Conservation (phyloP, 2,329 filamentous ascomycete species). For the Claviceps arundinis region DNA sequence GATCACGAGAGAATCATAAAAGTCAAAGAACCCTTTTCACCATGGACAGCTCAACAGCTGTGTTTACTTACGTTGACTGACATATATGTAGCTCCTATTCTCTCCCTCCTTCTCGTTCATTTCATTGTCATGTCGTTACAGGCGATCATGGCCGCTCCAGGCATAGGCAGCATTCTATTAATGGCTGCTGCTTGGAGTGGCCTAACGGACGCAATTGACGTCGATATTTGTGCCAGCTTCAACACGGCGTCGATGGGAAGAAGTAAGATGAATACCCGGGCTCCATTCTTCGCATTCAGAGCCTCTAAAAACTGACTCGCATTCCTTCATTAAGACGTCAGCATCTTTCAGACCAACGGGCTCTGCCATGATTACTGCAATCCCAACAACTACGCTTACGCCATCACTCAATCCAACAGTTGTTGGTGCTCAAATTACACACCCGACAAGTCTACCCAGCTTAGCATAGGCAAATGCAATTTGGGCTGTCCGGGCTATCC, state of each 20-base stretch:
- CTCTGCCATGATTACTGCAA: slow-evolving; percentile 50
- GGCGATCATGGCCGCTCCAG: background rate
- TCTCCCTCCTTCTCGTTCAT: background rate
- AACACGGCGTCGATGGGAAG: slow-evolving; percentile 21
- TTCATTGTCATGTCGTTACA: background rate
- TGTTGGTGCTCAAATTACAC: slow-evolving; percentile 68
- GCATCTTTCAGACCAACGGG: slow-evolving; percentile 55
- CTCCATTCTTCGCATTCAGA: background rate
- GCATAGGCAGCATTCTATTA: slow-evolving; percentile 7
- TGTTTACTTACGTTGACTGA: background rate
- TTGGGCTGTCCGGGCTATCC: slow-evolving; percentile 55
- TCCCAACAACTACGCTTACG: slow-evolving; percentile 43
- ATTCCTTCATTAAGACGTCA: slow-evolving; percentile 27
- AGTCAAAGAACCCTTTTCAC: no score
- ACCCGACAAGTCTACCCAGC: slow-evolving; percentile 33
- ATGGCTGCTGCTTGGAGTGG: slow-evolving; percentile 13
- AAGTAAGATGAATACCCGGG: slow-evolving; percentile 16
- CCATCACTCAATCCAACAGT: slow-evolving; percentile 47
- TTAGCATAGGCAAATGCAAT: slow-evolving; percentile 36
- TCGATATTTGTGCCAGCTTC: slow-evolving; percentile 22
- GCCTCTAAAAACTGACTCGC: background rate
- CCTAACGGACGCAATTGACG: slow-evolving; percentile 14
- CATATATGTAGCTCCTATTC: background rate
- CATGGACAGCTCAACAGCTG: no score
- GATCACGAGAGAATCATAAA: no score